Evolutionary conservation across 768 basidiomycete species (phyloP), one percentile per base, ranked within the genome.

Genomic region (Suillus discolor): DNA sequence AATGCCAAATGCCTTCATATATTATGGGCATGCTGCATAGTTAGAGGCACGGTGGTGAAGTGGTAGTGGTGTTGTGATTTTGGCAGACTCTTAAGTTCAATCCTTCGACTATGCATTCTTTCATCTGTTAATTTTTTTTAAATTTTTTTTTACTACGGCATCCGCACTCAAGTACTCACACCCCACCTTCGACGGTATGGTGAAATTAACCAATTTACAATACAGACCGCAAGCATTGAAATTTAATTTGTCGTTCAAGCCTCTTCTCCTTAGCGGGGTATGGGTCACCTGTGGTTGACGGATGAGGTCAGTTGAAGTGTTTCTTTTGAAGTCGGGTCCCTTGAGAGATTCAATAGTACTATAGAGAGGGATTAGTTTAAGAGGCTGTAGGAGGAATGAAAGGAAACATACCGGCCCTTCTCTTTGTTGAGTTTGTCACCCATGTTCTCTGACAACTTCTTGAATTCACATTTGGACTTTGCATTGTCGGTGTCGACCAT

Each of bases 401-500:
- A 61, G 7, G 39, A 38, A 31, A 85, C 92, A 68, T 61, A 93
- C 93, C 91, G 80, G 74, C 93, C 93, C 80, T 94, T 94, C 80
- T 95, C 93, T 80, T 92, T 93, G 84, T 95, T 93, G 71, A 95
- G 83, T 78, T 92, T 94, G 82, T 95, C 93, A 68, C 93, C 87
- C 93, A 95, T 95, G 75, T 79, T 86, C 78, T 91, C 92, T 71
- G 90, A 91, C 63, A 95, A 87, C 72, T 92, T 93, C 81, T 89
- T 92, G 84, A 95, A 94, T 79, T 94, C 92, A 57, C 93, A 89
- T 75, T 93, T 93, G 18, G 90, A 77, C 79, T 88, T 91, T 51
- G 93, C 92, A 68, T 93, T 93, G 84, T 95, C 93, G 67, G 89
- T 85, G 79, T 95, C 93, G 79, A 95, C 93, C 82, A 94, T 94